A percentile compares a stretch with the other conserved stretches of the same genome.
These are phyloP conservation scores for Tylopilus balloui DNA, from an alignment of 768 basidiomycete genomes.

Conservation along the genomic window DNA sequence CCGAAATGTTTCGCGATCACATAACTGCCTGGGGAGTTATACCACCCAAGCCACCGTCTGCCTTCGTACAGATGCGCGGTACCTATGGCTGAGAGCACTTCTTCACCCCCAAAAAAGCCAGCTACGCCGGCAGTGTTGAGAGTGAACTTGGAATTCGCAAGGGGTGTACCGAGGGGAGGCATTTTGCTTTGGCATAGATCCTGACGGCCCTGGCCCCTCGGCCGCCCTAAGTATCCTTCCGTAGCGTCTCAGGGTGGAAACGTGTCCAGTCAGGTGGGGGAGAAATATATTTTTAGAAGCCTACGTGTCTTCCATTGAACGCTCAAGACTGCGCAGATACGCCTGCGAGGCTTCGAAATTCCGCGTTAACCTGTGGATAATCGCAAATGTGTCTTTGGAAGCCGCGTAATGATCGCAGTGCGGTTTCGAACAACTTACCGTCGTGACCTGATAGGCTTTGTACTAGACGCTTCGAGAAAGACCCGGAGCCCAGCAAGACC, in stretches of 20 bases:
- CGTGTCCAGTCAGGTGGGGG: too few species aligned
- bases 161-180: conserved; percentile 11
- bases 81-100: conserved; percentile 33
- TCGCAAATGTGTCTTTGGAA: too few species aligned
- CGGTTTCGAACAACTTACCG: too few species aligned
- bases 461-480: too few species aligned
- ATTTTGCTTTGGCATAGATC: background rate
- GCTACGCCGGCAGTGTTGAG: conserved; percentile 32
- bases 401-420: too few species aligned
- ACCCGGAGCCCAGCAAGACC: too few species aligned
- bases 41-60: conserved; percentile 33
- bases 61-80: conserved; percentile 30
- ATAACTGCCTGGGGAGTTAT: conserved; percentile 35
- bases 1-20: conserved; percentile 32
- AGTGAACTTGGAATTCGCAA: conserved; percentile 7
- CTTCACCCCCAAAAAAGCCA: conserved; percentile 35
- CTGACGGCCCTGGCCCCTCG: background rate
- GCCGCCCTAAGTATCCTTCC: background rate
- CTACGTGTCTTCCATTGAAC: background rate
- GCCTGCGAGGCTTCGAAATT: too few species aligned
- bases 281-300: background rate
- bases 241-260: too few species aligned
- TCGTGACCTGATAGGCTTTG: too few species aligned
- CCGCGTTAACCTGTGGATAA: too few species aligned
- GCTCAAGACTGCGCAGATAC: background rate